Evolutionary conservation across 2,329 filamentous ascomycete species (phyloP), one percentile per base, ranked within the genome.

Genomic region (Spiromastix sp.): DNA sequence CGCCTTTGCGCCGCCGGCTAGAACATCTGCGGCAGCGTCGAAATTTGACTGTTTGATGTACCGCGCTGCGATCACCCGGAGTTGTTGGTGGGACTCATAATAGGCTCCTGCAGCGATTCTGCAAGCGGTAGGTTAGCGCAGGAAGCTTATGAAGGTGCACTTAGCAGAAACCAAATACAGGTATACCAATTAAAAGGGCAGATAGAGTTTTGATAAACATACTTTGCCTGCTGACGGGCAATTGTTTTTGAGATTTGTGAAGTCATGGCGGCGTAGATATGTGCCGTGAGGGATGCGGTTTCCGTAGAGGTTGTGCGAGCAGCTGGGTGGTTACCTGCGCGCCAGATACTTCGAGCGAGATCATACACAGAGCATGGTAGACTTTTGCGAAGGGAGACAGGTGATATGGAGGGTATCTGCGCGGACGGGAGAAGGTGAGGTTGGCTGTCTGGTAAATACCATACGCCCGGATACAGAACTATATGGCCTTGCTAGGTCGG

Each of bases 51-150:
- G 72, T 67, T 96, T 96, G 59, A 89, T 78, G 66, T 98, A 93
- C 39, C 93, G 86, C 25, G 85, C 81, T 42, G 87, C 87, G 48
- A 95, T 89, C 36, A 95, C 87, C 43, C 91, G 85, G 47, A 94
- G 85, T 68, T 98, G 91, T 63, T 98, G 91, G 65, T 96, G 89
- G 39, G 91, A 91, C 72, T 98, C 91, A 68, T 98, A 98, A 71
- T 77, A 95, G 57, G 91, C 81, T 52, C 87, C 89, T 61, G 93
- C 85, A 47, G 77, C 71, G 61, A 94, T 94, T 61, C 85, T 84
- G 50, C 36, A 42, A 25, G 11, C 30, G 22, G 16, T 39, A 30
- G 30, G 35, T 12, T 34, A 38, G 38, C 5, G 31, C 30, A 40
- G 27, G 39, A 50, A 40, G 50, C 44, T 16, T 21, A 30, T 11